These are phyloP conservation scores for Bauhinia variegata DNA, from an alignment of 306 rosid species.

Conservation along the genomic window DNA sequence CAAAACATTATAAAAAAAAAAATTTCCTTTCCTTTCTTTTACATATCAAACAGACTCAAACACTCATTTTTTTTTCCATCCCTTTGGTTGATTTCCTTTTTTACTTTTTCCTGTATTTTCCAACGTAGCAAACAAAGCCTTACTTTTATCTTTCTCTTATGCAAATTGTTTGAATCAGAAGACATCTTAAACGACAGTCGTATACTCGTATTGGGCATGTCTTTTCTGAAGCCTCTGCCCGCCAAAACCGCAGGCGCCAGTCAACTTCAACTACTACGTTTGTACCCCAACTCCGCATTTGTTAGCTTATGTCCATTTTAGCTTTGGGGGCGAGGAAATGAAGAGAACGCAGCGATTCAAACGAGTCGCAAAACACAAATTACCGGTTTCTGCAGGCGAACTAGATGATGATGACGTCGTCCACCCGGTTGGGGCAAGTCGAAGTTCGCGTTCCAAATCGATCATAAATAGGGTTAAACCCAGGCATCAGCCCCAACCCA, in stretches of 20 bases:
- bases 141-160: no score
- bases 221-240: background rate
- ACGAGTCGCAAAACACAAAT: constrained; percentile 50
- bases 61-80: no score
- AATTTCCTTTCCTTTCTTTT: no score
- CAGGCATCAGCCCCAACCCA: constrained; percentile 29
- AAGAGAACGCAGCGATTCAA: constrained; percentile 58
- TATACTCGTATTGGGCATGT: background rate
- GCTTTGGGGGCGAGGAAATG: constrained; percentile 45
- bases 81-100: no score
- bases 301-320: constrained; percentile 30
- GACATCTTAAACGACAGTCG: background rate
- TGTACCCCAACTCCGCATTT: background rate
- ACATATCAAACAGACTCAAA: no score
- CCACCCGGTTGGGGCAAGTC: constrained; percentile 29
- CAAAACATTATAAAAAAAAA: no score
- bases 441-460: constrained; percentile 38
- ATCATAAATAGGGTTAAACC: constrained; percentile 31
- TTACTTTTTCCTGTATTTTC: no score
- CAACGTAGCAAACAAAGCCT: no score
- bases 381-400: constrained; percentile 19
- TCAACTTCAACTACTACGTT: constrained; percentile 1
- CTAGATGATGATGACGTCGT: constrained; percentile 15
- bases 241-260: constrained; percentile 28
- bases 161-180: no score